Conservation (phyloP, 257 asterid species). For the Solanum chaucha region DNA sequence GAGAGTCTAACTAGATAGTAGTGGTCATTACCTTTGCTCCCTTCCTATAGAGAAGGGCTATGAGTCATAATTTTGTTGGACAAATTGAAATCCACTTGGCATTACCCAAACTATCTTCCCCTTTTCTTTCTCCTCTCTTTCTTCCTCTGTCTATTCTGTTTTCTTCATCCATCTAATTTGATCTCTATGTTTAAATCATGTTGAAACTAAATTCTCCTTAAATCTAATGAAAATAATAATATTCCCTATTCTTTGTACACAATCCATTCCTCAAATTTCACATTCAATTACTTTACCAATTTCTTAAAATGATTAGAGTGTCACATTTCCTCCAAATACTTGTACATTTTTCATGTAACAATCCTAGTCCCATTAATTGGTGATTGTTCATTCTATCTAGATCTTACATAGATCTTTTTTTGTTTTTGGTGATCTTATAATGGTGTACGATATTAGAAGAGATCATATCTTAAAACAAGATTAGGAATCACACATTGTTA, state of each 20-base stretch:
- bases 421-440: not conserved
- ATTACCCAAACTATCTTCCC: not conserved
- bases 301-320: not conserved
- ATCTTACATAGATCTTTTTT: not conserved
- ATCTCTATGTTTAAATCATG: not conserved
- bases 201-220: not conserved
- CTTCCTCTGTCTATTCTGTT: not conserved
- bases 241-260: not conserved
- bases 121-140: not conserved
- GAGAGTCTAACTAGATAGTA: not conserved
- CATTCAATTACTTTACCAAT: not conserved
- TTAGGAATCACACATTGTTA: not conserved
- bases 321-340: not conserved
- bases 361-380: not conserved
- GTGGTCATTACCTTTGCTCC: not conserved
- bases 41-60: not conserved
- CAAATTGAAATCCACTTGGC: not conserved
- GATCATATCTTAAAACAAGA: not conserved
- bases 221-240: not conserved
- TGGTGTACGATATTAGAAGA: not conserved
- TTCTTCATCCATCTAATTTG: not conserved
- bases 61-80: slow-evolving; percentile 1
- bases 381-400: not conserved
- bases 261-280: not conserved
- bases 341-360: not conserved